These are phyloP conservation scores for Leptographium procerum DNA, from an alignment of 2,329 filamentous ascomycete species.

Conservation along the genomic window DNA sequence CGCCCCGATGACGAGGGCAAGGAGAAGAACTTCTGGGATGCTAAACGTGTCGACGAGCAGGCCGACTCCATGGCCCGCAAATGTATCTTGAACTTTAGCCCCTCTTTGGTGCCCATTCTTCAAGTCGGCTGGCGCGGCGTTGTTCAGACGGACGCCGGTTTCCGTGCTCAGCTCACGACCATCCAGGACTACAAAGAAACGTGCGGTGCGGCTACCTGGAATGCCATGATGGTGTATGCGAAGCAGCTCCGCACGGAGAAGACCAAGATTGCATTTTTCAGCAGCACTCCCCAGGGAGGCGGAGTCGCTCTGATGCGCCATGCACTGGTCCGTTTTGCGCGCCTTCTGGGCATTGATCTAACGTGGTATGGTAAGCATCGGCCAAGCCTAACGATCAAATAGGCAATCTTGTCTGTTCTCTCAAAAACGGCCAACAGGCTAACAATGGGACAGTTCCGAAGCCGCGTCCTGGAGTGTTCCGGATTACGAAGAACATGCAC, in stretches of 20 bases:
- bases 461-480: slow-evolving; percentile 66
- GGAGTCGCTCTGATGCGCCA: slow-evolving; percentile 76
- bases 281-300: slow-evolving; percentile 69
- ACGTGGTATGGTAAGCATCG: slow-evolving; percentile 55
- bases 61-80: slow-evolving; percentile 73
- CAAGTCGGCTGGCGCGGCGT: slow-evolving; percentile 55
- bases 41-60: slow-evolving; percentile 62
- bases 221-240: slow-evolving; percentile 51
- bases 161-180: slow-evolving; percentile 46
- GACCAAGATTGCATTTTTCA: slow-evolving; percentile 66
- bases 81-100: slow-evolving; percentile 66
- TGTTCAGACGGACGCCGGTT: slow-evolving; percentile 60
- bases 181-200: slow-evolving; percentile 49
- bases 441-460: slow-evolving; percentile 48
- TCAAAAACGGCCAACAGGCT: neutral
- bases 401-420: neutral
- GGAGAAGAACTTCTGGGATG: slow-evolving; percentile 34
- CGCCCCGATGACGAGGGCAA: slow-evolving; percentile 33
- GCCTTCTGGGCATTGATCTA: slow-evolving; percentile 54
- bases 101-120: slow-evolving; percentile 56
- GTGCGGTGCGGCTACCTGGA: slow-evolving; percentile 52
- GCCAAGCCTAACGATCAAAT: neutral
- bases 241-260: slow-evolving; percentile 50
- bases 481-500: slow-evolving; percentile 78
- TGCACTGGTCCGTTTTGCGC: slow-evolving; percentile 60